phyloP scores from a whole-genome alignment of 83 land plant species.

The Picea mariana region DNA sequence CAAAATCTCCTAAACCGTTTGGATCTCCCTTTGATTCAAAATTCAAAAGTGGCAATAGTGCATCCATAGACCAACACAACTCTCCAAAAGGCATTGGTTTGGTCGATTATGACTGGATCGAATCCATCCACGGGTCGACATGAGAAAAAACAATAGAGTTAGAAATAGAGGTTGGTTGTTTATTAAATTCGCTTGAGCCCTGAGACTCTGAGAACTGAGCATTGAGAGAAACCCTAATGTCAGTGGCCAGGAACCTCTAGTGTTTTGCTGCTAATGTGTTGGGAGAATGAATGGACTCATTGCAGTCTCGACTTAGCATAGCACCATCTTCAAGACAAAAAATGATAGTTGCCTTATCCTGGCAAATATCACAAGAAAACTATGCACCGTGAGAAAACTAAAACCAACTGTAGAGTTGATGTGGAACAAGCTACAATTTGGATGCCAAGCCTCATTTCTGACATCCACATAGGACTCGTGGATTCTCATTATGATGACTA shows the following conservation, averaged over 20 bases:
- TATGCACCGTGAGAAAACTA: too few relatives aligned
- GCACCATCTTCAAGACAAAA: slow-evolving; percentile 88
- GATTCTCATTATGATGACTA: too few relatives aligned
- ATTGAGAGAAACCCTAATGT: slow-evolving; percentile 22
- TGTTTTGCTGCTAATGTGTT: slow-evolving; percentile 53
- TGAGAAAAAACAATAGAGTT: background rate
- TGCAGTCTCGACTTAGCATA: slow-evolving; percentile 66
- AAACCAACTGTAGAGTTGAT: too few relatives aligned
- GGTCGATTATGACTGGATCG: background rate
- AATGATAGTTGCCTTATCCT: slow-evolving; percentile 77
- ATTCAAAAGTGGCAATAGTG: slow-evolving; percentile 52
- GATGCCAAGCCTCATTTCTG: too few relatives aligned
- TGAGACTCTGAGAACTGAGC: background rate
- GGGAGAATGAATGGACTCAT: slow-evolving; percentile 56
- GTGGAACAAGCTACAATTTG: too few relatives aligned
- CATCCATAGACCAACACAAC: slow-evolving; percentile 58
- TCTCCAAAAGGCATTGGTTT: slow-evolving; percentile 7
- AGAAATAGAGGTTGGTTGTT: slow-evolving; percentile 20
- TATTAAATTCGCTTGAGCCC: slow-evolving; percentile 12
- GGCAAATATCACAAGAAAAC: background rate
- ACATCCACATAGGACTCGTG: too few relatives aligned
- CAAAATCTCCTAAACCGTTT: slow-evolving; percentile 44
- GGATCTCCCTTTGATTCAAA: slow-evolving; percentile 34
- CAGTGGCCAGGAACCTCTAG: slow-evolving; percentile 67
- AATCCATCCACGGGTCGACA: background rate